Evolutionary conservation across 2,329 filamentous ascomycete species (phyloP), one percentile per base, ranked within the genome.

Genomic region (Colletotrichum theobromicola): DNA sequence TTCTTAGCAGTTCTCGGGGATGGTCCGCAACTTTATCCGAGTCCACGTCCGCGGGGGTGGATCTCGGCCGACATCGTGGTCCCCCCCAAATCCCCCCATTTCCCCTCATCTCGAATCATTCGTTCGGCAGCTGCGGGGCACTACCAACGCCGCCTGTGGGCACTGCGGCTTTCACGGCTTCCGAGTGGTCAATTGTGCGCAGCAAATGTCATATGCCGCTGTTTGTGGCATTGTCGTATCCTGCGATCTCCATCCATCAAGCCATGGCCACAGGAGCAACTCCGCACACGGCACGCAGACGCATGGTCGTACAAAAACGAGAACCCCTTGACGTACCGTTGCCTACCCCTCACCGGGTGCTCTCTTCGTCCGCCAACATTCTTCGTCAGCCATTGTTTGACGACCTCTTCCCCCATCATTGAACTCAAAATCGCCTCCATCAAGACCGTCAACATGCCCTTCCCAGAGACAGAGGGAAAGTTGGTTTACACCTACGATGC

Each of bases 401-500:
- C n/a, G 30, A 21, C 32, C n/a, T 62, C 15, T 21, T 15, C 7
- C 21, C 21, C 28, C 30, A 7, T 42, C 61, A 32, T 42, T 63
- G 37, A 50, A 9, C 18, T 37, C 15, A 16, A 34, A 18, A 37
- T 62, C 6, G 15, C 34, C 26, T 10, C 18, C 63, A 3, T 7
- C 21, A 61, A n/a, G 28, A 58, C 21, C 32, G 18, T 8, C 58
- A 67, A 16, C 10, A 75, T 75, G 72, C 68, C 62, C 9, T 46
- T 75, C 13, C 46, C 46, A 16, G 62, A 72, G 16, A 26, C 66
- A 53, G 62, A 75, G 18, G 72, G 57, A 2, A 75, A 67, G 72
- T 35, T 75, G 1, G 46, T 75, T 34, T 82, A 77, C 74, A 72
- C 70, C 7, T 85, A 80, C 72, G 87, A 90, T 77, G 84, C 84